Percentiles rank a stretch among this genome's conserved stretches.
Conservation (phyloP, 1,139 yeast genomes). For the Pichia terricola region DNA sequence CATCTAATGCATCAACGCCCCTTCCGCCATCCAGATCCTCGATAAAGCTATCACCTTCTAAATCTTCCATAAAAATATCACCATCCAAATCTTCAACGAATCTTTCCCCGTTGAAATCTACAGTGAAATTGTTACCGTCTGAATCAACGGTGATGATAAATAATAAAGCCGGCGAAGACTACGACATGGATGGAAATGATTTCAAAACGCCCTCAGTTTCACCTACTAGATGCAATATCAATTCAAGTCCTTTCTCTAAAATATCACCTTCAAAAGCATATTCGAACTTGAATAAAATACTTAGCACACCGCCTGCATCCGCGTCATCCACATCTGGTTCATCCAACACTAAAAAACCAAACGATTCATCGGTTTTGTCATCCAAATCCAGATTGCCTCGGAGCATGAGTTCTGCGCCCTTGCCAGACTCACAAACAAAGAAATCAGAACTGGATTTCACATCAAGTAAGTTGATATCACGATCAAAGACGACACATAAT, state of each 20-base stretch:
- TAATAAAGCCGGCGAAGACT: too few species aligned
- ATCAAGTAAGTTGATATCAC: too few species aligned
- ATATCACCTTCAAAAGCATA: slow-evolving; percentile 23
- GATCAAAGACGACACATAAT: too few species aligned
- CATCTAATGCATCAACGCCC: slow-evolving; percentile 9
- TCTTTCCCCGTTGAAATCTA: too few species aligned
- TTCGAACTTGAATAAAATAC: slow-evolving; percentile 14
- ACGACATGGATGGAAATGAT: too few species aligned
- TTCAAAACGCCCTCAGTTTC: slow-evolving; percentile 9
- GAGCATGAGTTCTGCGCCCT: too few species aligned
- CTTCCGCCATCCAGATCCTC: too few species aligned
- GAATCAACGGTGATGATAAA: not conserved
- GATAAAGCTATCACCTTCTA: not conserved
- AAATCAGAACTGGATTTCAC: not conserved
- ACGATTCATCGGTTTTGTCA: too few species aligned
- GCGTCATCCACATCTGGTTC: too few species aligned
- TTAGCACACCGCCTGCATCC: slow-evolving; percentile 8
- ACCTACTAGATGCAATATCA: slow-evolving; percentile 4
- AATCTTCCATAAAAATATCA: not conserved
- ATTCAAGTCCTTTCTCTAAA: slow-evolving; percentile 9
- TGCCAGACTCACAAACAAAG: not conserved
- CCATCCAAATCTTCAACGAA: not conserved
- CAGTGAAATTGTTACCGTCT: too few species aligned
- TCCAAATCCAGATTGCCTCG: too few species aligned
- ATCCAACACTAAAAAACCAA: too few species aligned